Percentiles rank a stretch among this genome's conserved stretches.
phyloP scores from a whole-genome alignment of 345 rosid species.

The Boechera retrofracta region DNA sequence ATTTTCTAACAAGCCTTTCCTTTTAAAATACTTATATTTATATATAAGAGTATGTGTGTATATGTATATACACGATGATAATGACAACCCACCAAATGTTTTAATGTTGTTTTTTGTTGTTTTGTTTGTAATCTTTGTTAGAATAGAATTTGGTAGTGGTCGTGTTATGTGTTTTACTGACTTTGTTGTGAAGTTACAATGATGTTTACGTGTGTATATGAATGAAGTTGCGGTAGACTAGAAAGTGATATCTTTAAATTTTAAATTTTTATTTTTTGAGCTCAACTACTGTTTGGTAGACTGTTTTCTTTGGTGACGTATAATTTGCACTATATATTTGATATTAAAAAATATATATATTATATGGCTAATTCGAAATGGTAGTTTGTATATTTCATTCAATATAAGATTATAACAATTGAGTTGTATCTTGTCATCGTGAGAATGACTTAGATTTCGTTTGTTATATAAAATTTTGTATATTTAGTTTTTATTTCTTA shows the following conservation, averaged over 20 bases:
- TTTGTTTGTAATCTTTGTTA: slow-evolving; percentile 30
- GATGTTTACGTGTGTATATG: slow-evolving; percentile 46
- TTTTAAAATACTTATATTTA: slow-evolving; percentile 36
- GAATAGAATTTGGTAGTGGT: slow-evolving; percentile 41
- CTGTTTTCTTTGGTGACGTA: slow-evolving; percentile 35
- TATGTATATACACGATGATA: slow-evolving; percentile 12
- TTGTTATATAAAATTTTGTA: not conserved
- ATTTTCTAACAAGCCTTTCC: slow-evolving; percentile 47
- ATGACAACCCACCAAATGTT: slow-evolving; percentile 44
- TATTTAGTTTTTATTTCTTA: not conserved
- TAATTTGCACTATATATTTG: slow-evolving; percentile 4
- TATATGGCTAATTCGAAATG: not conserved
- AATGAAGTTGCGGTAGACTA: slow-evolving; percentile 37
- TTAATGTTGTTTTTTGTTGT: not conserved
- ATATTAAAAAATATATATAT: not conserved
- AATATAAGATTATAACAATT: not conserved
- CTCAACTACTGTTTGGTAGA: slow-evolving; percentile 48
- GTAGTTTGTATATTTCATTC: not conserved
- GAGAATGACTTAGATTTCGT: not conserved
- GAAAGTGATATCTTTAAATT: slow-evolving; percentile 37
- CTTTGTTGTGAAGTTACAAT: slow-evolving; percentile 48
- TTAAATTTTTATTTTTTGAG: not conserved
- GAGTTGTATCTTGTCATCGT: not conserved
- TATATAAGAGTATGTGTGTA: slow-evolving; percentile 11
- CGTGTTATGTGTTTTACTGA: slow-evolving; percentile 38